Conservation (phyloP, 139 green algal species). For the Chlamydomonas urium region DNA sequence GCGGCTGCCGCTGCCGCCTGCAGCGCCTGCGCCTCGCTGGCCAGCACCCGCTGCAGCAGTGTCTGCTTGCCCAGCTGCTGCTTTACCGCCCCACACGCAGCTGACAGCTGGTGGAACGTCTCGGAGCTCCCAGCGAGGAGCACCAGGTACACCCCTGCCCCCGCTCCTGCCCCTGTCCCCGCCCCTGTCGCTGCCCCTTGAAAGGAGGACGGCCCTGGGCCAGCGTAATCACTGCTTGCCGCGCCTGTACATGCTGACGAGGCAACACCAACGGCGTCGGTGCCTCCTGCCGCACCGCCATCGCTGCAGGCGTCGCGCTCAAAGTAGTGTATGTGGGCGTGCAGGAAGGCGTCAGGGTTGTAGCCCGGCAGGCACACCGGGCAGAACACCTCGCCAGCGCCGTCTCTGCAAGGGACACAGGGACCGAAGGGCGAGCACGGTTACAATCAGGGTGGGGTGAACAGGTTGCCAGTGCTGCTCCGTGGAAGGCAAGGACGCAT, state of each 20-base stretch:
- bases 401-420: too few relatives aligned
- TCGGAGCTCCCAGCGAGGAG: slow-evolving; percentile 47
- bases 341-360: slow-evolving; percentile 73
- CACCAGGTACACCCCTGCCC: slow-evolving; percentile 45
- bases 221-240: slow-evolving; percentile 6
- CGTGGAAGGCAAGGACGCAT: too few relatives aligned
- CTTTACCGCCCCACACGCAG: slow-evolving; percentile 12
- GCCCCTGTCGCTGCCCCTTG: too few relatives aligned
- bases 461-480: too few relatives aligned
- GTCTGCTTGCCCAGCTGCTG: slow-evolving; percentile 12
- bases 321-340: slow-evolving; percentile 74
- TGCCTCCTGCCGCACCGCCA: neutral
- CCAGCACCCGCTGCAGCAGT: slow-evolving; percentile 25
- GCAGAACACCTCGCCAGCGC: slow-evolving; percentile 57
- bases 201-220: neutral
- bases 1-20: slow-evolving; percentile 13
- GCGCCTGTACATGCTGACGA: slow-evolving; percentile 22
- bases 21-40: slow-evolving; percentile 15
- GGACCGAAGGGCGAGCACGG: too few relatives aligned
- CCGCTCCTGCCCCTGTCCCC: neutral
- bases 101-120: slow-evolving; percentile 39
- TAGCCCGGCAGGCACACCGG: slow-evolving; percentile 79
- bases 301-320: slow-evolving; percentile 24
- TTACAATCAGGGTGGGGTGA: too few relatives aligned
- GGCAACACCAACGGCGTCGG: neutral